Evolutionary conservation across 1,284 basidiomycete genomes (phyloP).

Genomic region (Fistulina hepatica): DNA sequence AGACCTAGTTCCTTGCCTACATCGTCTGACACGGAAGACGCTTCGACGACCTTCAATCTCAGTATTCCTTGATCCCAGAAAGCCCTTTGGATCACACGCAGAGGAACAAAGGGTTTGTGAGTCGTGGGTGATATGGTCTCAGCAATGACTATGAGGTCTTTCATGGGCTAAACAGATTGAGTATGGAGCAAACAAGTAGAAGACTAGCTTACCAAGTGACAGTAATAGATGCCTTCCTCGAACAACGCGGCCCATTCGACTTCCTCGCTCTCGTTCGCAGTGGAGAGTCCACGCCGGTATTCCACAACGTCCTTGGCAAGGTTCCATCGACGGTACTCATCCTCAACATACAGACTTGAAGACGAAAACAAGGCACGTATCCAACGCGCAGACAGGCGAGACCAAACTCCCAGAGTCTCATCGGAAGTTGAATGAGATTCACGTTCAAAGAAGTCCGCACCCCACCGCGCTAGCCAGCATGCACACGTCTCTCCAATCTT

Average conservation of each 20-base stretch:
- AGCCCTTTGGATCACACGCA: slow-evolving; percentile 59
- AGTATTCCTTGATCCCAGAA: slow-evolving; percentile 43
- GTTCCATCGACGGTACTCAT: slow-evolving; percentile 74
- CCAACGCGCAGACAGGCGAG: slow-evolving; percentile 59
- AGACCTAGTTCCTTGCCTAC: slow-evolving; percentile 54
- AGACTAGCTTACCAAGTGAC: slow-evolving; percentile 58
- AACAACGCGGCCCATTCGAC: slow-evolving; percentile 65
- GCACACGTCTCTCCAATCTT: slow-evolving; percentile 86
- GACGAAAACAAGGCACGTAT: slow-evolving; percentile 65
- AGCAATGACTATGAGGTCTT: slow-evolving; percentile 66
- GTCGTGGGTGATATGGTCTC: slow-evolving; percentile 64
- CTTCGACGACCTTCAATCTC: no score
- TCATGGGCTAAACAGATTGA: slow-evolving; percentile 42
- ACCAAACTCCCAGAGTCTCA: slow-evolving; percentile 45
- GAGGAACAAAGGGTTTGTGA: slow-evolving; percentile 56
- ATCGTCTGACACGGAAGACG: no score
- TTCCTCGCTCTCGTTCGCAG: slow-evolving; percentile 37
- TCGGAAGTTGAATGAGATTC: slow-evolving; percentile 33
- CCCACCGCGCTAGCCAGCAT: slow-evolving; percentile 87
- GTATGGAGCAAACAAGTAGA: slow-evolving; percentile 8
- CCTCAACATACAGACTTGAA: slow-evolving; percentile 72
- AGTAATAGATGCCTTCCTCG: slow-evolving; percentile 73
- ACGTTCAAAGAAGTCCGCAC: slow-evolving; percentile 59
- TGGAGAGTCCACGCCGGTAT: slow-evolving; percentile 39
- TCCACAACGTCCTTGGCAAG: slow-evolving; percentile 72